phyloP scores from a whole-genome alignment of 2,329 filamentous ascomycete genomes.

The Alternaria triticimaculans region DNA sequence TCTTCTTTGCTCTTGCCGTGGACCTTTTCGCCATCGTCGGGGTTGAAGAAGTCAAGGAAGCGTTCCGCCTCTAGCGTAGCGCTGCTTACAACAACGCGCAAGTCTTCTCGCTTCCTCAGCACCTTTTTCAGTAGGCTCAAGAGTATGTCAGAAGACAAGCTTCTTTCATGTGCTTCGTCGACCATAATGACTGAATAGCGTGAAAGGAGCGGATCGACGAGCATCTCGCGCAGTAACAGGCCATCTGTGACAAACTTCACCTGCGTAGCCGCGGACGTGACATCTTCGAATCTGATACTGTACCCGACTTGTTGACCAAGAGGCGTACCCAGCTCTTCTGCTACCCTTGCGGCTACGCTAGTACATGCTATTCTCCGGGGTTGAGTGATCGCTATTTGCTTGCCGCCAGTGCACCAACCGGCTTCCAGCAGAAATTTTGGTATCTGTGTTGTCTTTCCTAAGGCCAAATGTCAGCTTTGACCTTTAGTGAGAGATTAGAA shows the following conservation, averaged over 20 bases:
- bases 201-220: constrained; percentile 89
- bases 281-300: constrained; percentile 90
- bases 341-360: constrained; percentile 59
- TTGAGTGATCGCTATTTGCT: constrained; percentile 86
- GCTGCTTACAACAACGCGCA: constrained; percentile 90
- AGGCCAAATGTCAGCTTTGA: background rate
- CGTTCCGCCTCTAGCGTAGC: constrained; percentile 90
- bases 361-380: constrained; percentile 23
- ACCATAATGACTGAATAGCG: constrained; percentile 97
- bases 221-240: constrained; percentile 84
- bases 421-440: constrained; percentile 88
- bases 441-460: constrained; percentile 91
- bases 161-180: constrained; percentile 94
- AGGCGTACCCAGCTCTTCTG: constrained; percentile 85
- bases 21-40: constrained; percentile 50
- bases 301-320: constrained; percentile 88
- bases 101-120: constrained; percentile 74
- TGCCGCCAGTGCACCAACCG: constrained; percentile 87
- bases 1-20: constrained; percentile 50
- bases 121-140: constrained; percentile 94
- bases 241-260: constrained; percentile 98
- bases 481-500: accelerated
- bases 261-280: constrained; percentile 80
- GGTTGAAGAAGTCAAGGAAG: constrained; percentile 79
- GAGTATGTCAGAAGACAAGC: constrained; percentile 88